Base-by-base conservation (phyloP, 139 green algal genomes). In the Auxenochlorella protothecoides region DNA sequence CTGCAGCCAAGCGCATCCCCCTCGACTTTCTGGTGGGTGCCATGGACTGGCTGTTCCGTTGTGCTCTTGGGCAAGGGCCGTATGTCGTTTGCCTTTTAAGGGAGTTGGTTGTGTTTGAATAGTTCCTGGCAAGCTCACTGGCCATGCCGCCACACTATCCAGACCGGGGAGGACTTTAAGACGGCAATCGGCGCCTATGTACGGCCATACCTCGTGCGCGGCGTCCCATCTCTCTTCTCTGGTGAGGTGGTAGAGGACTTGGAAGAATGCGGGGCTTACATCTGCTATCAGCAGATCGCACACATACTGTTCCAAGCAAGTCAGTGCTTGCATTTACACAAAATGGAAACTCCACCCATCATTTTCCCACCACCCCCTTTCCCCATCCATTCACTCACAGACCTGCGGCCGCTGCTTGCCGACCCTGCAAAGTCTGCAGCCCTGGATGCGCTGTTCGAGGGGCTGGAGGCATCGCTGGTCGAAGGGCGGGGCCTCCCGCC, bases 211-310 rank as follows among this genome's bases (percentile, higher is more conserved):
- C 68, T 97, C 8, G 27, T 73, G 55, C 88, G 89, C 53, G 95
- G 95, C 59, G 85, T 99, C 56, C 95, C 95, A n/a, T 96, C 87
- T 11, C 83, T 99, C 53, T 99, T 97, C 80, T 86, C 87, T 5
- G 70, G 70, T 74, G n/a, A 8, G 55, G n/a, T 6, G 6, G 14
- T 6, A 68, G n/a, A 13, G 16, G 27, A 44, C 1, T 44, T 44
- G 27, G 27, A 44, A 44, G 27, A 44, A 44, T 44, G 27, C 27
- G 27, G 27, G 27, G 27, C 27, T 44, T 44, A 44, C 27, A 44
- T 44, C 27, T 44, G 27, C 27, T 44, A 44, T 44, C 27, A 44
- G 27, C 27, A 44, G 27, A 44, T 44, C 27, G 27, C 27, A 44
- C 27, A 44, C 27, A 44, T 44, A 44, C 27, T 44, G 27, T 44